Percentiles rank a stretch among this genome's conserved stretches.
These are phyloP conservation scores for Globisporangium ultimum DNA, from an alignment of 352 stramenopile genomes.

Conservation along the genomic window DNA sequence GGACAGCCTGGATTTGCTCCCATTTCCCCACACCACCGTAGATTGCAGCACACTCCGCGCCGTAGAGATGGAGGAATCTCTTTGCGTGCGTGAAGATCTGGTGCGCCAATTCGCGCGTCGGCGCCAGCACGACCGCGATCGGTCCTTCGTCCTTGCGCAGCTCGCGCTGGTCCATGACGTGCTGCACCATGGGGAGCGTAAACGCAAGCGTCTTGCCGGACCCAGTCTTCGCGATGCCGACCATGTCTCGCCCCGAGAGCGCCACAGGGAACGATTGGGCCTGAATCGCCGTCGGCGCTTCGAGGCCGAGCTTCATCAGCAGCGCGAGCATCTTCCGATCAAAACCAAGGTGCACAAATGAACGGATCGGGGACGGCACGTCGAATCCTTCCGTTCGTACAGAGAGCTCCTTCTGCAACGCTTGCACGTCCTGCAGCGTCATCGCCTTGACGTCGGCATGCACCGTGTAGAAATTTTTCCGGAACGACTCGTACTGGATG, in stretches of 20 bases:
- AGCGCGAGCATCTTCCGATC: slow-evolving; percentile 63
- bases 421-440: slow-evolving; percentile 29
- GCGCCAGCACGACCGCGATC: slow-evolving; percentile 76
- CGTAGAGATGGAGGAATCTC: slow-evolving; percentile 71
- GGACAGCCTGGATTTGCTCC: slow-evolving; percentile 77
- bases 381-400: slow-evolving; percentile 45
- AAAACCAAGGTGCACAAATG: slow-evolving; percentile 72
- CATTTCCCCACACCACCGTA: slow-evolving; percentile 84
- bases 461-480: slow-evolving; percentile 70
- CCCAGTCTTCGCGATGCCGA: slow-evolving; percentile 94
- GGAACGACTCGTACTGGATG: slow-evolving; percentile 81
- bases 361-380: slow-evolving; percentile 61
- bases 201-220: slow-evolving; percentile 98
- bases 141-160: slow-evolving; percentile 70
- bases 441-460: slow-evolving; percentile 40
- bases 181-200: slow-evolving; percentile 91
- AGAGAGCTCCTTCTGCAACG: slow-evolving; percentile 41
- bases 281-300: slow-evolving; percentile 81
- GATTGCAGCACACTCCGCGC: slow-evolving; percentile 69
- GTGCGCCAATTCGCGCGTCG: slow-evolving; percentile 79
- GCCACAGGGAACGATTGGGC: slow-evolving; percentile 80
- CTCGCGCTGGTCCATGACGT: slow-evolving; percentile 86
- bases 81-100: slow-evolving; percentile 85
- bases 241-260: slow-evolving; percentile 71
- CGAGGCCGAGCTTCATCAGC: slow-evolving; percentile 68